Base-by-base conservation (phyloP, 1,284 basidiomycete species). In the Irpex rosettiformis region DNA sequence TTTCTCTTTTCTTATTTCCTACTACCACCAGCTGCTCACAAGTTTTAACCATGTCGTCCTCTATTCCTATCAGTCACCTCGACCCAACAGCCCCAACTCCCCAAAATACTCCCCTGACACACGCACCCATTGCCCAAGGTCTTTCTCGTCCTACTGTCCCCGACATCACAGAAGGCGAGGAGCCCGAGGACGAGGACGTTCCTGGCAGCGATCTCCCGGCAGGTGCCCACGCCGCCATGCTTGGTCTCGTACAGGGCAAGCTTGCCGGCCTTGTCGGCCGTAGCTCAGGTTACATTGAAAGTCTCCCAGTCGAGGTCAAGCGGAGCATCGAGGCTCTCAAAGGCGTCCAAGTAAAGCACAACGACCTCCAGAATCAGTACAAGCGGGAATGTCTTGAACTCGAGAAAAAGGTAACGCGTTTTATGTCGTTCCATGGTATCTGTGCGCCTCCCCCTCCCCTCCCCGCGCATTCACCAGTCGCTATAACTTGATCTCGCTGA, bases 331-430 rank as follows among this genome's bases (percentile, higher is more conserved):
- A 96, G 76, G 96, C 89, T 42, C 81, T 99, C 69, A 97, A 98
- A 76, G 96, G 95, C 60, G 82, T 99, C 48, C 96, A 98, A 76
- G 87, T 88, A 65, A 90, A 96, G 79, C 94, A 98, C 77, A 87
- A 88, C 68, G 92, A 95, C 72, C 84, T 98, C 58, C 94, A 98
- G 75, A 91, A 91, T 70, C 86, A 96, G 80, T 97, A 96, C 84
- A 98, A 98, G 78, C 86, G 89, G 70, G 96, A 98, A 77, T 94
- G 95, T 70, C 83, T 98, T 59, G 94, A 96, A 76, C 84, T 99
- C 59, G 96, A 99, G 82, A 95, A 96, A 81, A 97, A 97, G 82
- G 93, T 93, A 65, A n/a, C 53, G 82, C 66, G 29, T 33, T 55
- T n/a, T n/a, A n/a, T 3, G 33, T 37, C 33, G 10, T 37, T 37